A percentile compares a stretch with the other conserved stretches of the same genome.
These are phyloP conservation scores for Alternaria brassicae DNA, from an alignment of 2,329 filamentous ascomycete species.

Conservation along the genomic window DNA sequence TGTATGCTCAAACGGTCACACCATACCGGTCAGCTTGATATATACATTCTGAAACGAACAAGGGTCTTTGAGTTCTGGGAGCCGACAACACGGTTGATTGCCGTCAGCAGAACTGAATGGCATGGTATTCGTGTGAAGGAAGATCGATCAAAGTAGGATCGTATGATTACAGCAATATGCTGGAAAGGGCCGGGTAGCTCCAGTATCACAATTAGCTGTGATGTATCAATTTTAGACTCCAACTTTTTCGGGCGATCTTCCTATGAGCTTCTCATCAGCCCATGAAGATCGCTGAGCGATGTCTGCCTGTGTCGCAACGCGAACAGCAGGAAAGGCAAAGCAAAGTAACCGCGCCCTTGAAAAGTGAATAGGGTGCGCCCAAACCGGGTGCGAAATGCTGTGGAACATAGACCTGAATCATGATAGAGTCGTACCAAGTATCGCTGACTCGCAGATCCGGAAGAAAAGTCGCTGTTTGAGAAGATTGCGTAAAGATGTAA, in stretches of 20 bases:
- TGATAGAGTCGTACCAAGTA: conserved; percentile 3
- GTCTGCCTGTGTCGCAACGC: neutral
- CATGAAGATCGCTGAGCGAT: neutral
- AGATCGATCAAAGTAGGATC: neutral
- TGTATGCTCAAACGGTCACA: neutral
- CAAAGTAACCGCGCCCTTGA: neutral
- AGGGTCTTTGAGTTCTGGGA: neutral
- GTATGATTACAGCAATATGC: neutral
- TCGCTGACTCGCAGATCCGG: neutral
- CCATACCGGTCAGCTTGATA: neutral
- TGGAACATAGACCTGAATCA: neutral
- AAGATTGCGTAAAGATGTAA: neutral
- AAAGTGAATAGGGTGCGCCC: neutral
- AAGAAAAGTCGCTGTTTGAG: neutral
- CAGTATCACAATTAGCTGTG: neutral
- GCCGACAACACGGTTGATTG: neutral
- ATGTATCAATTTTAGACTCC: neutral
- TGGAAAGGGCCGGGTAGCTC: neutral
- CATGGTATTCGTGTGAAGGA: neutral
- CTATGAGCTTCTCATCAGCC: neutral
- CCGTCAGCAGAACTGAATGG: neutral
- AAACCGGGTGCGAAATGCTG: neutral
- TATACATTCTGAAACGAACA: neutral
- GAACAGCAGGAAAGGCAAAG: neutral
- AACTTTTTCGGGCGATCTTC: neutral